A percentile compares a stretch with the other conserved stretches of the same genome.
Conservation (phyloP, 1,139 yeast genomes). For the Blastobotrys illinoisensis region DNA sequence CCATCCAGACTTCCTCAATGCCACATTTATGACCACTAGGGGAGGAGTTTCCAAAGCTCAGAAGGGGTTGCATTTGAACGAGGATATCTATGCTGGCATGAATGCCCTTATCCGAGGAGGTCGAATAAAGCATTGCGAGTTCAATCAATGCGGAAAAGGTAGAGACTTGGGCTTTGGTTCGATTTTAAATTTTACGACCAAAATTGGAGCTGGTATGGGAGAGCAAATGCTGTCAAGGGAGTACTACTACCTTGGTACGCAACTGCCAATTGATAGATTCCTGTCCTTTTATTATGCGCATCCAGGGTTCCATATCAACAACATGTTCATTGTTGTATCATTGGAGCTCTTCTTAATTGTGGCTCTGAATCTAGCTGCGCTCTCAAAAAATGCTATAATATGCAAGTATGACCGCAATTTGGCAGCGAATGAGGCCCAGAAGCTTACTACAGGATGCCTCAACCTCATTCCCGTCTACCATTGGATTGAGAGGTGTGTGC, state of each 20-base stretch:
- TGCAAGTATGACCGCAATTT: conserved; percentile 51
- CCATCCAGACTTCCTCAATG: conserved; percentile 85
- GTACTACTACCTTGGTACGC: conserved; percentile 75
- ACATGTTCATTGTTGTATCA: conserved; percentile 70
- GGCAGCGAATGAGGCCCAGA: conserved; percentile 55
- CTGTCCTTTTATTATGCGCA: conserved; percentile 86
- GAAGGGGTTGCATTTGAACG: conserved; percentile 77
- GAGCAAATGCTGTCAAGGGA: conserved; percentile 84
- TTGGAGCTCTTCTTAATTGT: conserved; percentile 66
- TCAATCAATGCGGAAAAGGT: conserved; percentile 88
- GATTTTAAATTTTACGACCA: conserved; percentile 75
- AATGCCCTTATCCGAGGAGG: conserved; percentile 79
- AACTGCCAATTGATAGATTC: conserved; percentile 71
- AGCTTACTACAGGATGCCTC: conserved; percentile 65
- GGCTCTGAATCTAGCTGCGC: conserved; percentile 60
- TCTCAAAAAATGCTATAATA: conserved; percentile 51
- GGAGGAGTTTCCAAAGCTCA: conserved; percentile 92
- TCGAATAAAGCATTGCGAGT: conserved; percentile 80
- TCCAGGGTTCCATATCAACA: conserved; percentile 85
- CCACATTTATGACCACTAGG: conserved; percentile 79
- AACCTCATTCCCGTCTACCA: conserved; percentile 66
- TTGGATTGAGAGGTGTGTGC: conserved; percentile 77
- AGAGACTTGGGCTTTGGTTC: conserved; percentile 85
- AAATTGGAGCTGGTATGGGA: conserved; percentile 95
- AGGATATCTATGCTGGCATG: conserved; percentile 91